Evolutionary conservation across 257 asterid species (phyloP), one percentile per base, ranked within the genome.

Genomic region (Solanum piurae): DNA sequence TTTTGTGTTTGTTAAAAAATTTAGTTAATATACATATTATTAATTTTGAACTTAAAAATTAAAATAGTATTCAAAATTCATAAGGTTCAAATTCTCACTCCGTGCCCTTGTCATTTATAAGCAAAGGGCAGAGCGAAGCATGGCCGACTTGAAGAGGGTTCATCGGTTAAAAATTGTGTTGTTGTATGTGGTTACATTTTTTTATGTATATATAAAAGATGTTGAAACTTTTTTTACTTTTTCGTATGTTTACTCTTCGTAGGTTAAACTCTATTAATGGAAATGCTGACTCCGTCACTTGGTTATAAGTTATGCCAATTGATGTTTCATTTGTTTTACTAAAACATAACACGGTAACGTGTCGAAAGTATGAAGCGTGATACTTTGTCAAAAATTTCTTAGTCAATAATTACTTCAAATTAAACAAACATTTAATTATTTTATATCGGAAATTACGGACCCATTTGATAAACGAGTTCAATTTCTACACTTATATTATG

Each of bases 91-190:
- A 6, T 55, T 55, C n/a, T 52, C 62, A 52, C n/a, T 18, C 0
- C 4, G n/a, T 55, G 1, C 4, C n/a, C 11, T 55, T 55, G 10
- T 0, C 4, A 52, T 52, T 18, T 18, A 18, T 18, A 52, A 52
- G 10, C 62, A 1, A 52, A 52, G 62, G 62, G 62, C 2, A 55
- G n/a, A 55, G 10, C n/a, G 1, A 55, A 55, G 64, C 6, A 55
- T 18, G 64, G n/a, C n/a, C 0, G 62, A 52, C 2, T 1, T 6
- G n/a, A 55, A 55, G 64, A 6, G 64, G n/a, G 64, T 6, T 52
- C 4, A 18, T 52, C 9, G 0, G 0, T 6, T 4, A 55, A 55
- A 2, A 55, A 55, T 2, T 55, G 1, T 2, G 0, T 55, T 55
- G 0, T 55, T 49, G 5, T 52, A 16, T 52, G 60, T 2, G 23